Base-by-base conservation (phyloP, 208 protist species). In the Tritrichomonas foetus region DNA sequence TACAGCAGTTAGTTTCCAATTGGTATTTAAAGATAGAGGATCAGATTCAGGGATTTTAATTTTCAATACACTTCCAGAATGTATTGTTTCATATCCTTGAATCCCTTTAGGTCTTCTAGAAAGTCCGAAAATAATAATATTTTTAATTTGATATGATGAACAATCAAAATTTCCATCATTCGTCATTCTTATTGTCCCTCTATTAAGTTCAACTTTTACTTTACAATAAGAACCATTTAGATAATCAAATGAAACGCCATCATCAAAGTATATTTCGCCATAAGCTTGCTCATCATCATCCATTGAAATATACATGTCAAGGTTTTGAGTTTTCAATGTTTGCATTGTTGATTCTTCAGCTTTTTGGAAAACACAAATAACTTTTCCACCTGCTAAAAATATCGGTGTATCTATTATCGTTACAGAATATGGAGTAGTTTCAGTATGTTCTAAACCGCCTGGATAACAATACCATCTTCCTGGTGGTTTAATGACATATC, bases 311-410 rank as follows among this genome's bases (percentile, higher is more conserved):
- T 95, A 20, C 47, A 97, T 74, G 11, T 96, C 96, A 66, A 94
- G 95, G 20, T 95, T 95, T 66, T 96, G 53, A 22, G 5, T 95
- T 47, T 97, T 69, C 22, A 95, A 93, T 64, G 97, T 97, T 20
- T 96, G 96, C 61, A 93, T 82, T 0, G 97, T 97, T 66, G 94
- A 97, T 93, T 97, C 96, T 64, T 98, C 96, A 22, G 97, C 84
- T 50, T 98, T 96, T 74, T 98, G 95, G 94, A 98, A 97, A 69
- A 96, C 95, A 9, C 97, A 96, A 57, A 99, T 94, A 57, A 99
- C 97, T 93, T 96, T 96, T 47, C 98, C 98, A 55, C 97, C 98
- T 41, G 97, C 95, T 66, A 98, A 93, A 94, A 97, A 98, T 55
- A 98, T 95, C 39, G 98, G 98, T 41, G 98, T 98, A 20, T 61